Evolutionary conservation across 306 rosid species (phyloP).

Genomic region (Dryas octopetala): DNA sequence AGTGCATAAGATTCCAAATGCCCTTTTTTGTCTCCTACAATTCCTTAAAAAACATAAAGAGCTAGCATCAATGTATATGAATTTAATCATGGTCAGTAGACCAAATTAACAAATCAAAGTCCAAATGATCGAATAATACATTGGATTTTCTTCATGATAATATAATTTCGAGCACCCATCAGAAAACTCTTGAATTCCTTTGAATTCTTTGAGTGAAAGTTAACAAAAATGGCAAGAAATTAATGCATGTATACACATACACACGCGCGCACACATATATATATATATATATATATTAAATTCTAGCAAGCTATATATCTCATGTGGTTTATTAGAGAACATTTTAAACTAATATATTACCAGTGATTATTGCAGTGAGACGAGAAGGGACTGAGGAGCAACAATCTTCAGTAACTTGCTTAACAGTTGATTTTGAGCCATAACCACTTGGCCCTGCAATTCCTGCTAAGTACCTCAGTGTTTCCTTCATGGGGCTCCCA

Average conservation of each 20-base stretch:
- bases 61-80: too few species aligned
- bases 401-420: slow-evolving; percentile 61
- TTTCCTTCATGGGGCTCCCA: slow-evolving; percentile 65
- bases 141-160: neutral
- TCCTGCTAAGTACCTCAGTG: slow-evolving; percentile 86
- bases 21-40: neutral
- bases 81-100: too few species aligned
- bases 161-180: too few species aligned
- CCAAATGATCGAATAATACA: neutral
- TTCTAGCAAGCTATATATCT: too few species aligned
- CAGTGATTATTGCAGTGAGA: slow-evolving; percentile 86
- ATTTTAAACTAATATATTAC: slow-evolving; percentile 34
- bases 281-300: too few species aligned
- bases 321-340: neutral
- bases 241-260: too few species aligned
- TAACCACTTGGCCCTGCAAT: slow-evolving; percentile 95
- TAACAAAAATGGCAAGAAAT: neutral
- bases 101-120: too few species aligned
- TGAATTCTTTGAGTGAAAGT: neutral
- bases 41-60: too few species aligned
- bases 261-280: too few species aligned
- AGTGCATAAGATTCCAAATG: slow-evolving; percentile 1
- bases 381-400: slow-evolving; percentile 36
- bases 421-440: slow-evolving; percentile 94
- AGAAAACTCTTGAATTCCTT: too few species aligned